Base-by-base conservation (phyloP, 257 asterid species). In the Perilla frutescens region DNA sequence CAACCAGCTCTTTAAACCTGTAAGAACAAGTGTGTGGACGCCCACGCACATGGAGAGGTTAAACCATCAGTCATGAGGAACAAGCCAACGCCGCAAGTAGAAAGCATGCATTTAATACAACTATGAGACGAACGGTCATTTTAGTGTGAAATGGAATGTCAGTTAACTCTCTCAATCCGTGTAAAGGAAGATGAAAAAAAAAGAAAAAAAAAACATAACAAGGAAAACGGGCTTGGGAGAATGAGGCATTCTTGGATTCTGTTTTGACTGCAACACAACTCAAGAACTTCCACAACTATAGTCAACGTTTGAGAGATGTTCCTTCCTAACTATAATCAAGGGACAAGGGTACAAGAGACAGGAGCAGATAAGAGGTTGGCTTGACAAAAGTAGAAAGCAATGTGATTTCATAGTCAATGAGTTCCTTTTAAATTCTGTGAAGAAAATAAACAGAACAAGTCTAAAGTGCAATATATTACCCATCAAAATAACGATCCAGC, bases 1-100 rank as follows among this genome's bases (percentile, higher is more conserved):
- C 99, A 79, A 92, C 99, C 80, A 95, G 86, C 82, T 95, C 98
- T 77, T 90, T 95, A 68, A 95, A 95, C 55, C 99, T 95, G 96
- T 58, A 32, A 75, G 66, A 78, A 4, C 55, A 29, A 29, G 44
- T 29, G 31, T 11, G 6, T 14, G 36, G 50, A 39, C 1, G 15
- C 29, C 67, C 55, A 61, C 47, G 13, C 60, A 68, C 40, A 73
- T 0, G 32, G 8, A 43, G 15, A 29, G 43, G 59, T 48, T 29
- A 77, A 49, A 51, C 44, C 56, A 73, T 56, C 54, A 66, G 9
- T 47, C 75, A 68, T 20, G 68, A 79, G 8, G 71, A 77, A 41
- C 54, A 62, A 70, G 51, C 51, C 49, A 15, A 31, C n/a, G 70
- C 12, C 59, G 54, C 48, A 44, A 53, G 7, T 51, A 76, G n/a